These are phyloP conservation scores for Umbellularia californica DNA, from an alignment of 164 flowering plant genomes.

Conservation along the genomic window DNA sequence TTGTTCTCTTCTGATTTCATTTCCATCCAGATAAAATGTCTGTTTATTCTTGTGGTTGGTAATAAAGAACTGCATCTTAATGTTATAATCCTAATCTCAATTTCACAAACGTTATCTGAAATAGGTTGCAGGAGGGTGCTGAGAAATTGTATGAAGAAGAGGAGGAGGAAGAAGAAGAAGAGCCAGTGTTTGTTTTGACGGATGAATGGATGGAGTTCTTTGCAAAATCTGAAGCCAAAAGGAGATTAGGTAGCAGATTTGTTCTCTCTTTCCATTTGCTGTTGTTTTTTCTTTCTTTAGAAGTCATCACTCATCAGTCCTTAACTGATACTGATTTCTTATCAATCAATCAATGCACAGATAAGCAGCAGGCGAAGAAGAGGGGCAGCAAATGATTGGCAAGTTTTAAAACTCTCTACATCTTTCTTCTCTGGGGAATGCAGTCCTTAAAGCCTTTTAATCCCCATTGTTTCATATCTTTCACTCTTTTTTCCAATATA, in stretches of 20 bases:
- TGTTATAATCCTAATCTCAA: not conserved
- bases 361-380: slow-evolving; percentile 2
- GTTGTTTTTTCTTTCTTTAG: not conserved
- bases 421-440: not conserved
- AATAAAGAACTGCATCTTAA: too few species aligned
- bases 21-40: not conserved
- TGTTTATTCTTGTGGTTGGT: not conserved
- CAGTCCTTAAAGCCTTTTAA: too few species aligned
- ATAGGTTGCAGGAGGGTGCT: slow-evolving; percentile 15
- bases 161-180: slow-evolving; percentile 49
- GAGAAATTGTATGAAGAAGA: slow-evolving; percentile 29
- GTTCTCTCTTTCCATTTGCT: not conserved
- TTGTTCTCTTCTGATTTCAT: not conserved
- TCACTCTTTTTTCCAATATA: too few species aligned
- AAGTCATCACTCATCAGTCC: too few species aligned
- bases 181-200: slow-evolving; percentile 57
- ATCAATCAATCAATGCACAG: not conserved
- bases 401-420: not conserved
- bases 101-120: not conserved
- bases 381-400: slow-evolving; percentile 4
- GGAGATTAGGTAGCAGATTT: slow-evolving; percentile 35
- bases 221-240: slow-evolving; percentile 65
- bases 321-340: not conserved
- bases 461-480: too few species aligned
- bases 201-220: slow-evolving; percentile 84